Conservation (phyloP, 768 basidiomycete genomes). For the Serendipita sp. region DNA sequence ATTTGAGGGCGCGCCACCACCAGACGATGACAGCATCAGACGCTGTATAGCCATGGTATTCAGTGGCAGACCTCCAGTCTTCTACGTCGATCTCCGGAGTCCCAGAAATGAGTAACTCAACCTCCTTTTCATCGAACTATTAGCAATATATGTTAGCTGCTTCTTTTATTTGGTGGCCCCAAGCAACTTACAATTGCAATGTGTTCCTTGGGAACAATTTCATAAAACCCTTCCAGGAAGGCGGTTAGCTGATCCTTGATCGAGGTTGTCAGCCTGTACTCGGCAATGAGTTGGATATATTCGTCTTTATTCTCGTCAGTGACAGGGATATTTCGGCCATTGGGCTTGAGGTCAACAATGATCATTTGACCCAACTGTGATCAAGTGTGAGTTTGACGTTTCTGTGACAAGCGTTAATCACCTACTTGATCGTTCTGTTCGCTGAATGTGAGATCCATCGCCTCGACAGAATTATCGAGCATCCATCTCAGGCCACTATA, state of each 20-base stretch:
- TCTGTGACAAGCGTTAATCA: constrained; percentile 10
- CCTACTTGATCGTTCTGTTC: constrained; percentile 87
- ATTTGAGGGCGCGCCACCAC: constrained; percentile 99
- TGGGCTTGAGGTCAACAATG: constrained; percentile 71
- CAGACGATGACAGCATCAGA: constrained; percentile 93
- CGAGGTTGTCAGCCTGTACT: constrained; percentile 82
- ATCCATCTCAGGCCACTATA: constrained; percentile 98
- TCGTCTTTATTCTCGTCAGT: constrained; percentile 95
- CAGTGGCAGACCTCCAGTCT: constrained; percentile 87
- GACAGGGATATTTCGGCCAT: constrained; percentile 68
- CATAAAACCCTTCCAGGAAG: constrained; percentile 82
- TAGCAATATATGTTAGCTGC: neutral
- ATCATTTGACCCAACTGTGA: constrained; percentile 77
- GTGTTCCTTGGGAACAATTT: constrained; percentile 93
- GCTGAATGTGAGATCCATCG: constrained; percentile 80
- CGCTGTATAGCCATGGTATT: constrained; percentile 74
- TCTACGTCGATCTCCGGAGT: constrained; percentile 99
- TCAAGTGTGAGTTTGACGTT: constrained; percentile 7
- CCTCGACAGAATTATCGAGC: constrained; percentile 82
- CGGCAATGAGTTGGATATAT: constrained; percentile 89
- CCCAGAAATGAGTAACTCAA: constrained; percentile 87
- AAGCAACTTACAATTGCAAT: constrained; percentile 61
- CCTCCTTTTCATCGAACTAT: constrained; percentile 87
- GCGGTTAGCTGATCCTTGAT: constrained; percentile 94
- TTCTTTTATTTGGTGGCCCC: constrained; percentile 15